Evolutionary conservation across 1,284 basidiomycete genomes (phyloP).

Genomic region (Somion occarium): DNA sequence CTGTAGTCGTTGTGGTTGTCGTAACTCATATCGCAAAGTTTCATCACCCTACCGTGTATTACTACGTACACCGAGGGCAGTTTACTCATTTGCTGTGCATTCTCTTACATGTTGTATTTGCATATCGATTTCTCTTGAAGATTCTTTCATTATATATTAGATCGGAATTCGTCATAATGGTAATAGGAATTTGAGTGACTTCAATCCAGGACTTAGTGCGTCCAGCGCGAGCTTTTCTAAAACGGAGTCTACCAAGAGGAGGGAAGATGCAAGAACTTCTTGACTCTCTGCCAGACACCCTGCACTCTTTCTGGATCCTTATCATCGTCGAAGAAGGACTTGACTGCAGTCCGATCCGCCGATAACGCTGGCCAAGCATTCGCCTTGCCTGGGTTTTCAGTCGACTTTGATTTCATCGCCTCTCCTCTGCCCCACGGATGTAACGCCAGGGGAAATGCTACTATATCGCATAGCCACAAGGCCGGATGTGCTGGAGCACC

Average conservation of each 20-base stretch:
- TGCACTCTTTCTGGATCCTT: background rate
- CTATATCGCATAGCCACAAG: background rate
- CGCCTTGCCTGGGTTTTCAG: background rate
- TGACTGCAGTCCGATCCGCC: background rate
- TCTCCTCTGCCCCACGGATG: background rate
- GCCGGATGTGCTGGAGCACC: background rate
- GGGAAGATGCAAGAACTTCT: too few relatives aligned
- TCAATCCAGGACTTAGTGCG: background rate
- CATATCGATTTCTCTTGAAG: slow-evolving; percentile 20
- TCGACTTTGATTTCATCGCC: background rate
- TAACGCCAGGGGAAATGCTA: background rate
- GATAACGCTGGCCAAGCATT: background rate
- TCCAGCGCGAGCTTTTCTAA: background rate
- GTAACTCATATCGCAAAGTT: slow-evolving; percentile 7
- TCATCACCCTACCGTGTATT: slow-evolving; percentile 14
- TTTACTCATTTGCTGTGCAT: background rate
- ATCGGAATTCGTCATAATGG: slow-evolving; percentile 10
- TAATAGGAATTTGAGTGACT: background rate
- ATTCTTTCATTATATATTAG: slow-evolving; percentile 18
- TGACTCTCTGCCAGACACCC: background rate
- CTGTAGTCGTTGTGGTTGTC: too few relatives aligned
- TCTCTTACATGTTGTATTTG: slow-evolving; percentile 23
- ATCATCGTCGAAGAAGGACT: background rate
- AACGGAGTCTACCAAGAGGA: too few relatives aligned
- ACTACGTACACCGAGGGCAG: background rate